These are phyloP conservation scores for Tubosaeta sp. DNA, from an alignment of 768 basidiomycete genomes.

Conservation along the genomic window DNA sequence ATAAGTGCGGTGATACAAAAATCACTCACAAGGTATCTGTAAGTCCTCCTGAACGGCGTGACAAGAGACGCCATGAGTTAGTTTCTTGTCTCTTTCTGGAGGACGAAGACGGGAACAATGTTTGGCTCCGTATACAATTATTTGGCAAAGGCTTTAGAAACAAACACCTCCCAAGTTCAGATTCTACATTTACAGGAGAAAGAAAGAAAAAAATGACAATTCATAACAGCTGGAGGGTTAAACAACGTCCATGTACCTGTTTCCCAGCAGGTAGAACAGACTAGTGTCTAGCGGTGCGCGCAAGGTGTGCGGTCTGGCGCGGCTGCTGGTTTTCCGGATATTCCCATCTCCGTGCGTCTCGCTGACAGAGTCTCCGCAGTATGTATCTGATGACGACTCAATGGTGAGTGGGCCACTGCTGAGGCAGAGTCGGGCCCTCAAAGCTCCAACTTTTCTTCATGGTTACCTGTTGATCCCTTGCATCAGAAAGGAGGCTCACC, in stretches of 20 bases:
- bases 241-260: too few species aligned
- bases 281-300: too few species aligned
- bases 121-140: conserved; percentile 19
- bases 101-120: conserved; percentile 14
- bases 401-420: not conserved
- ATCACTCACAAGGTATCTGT: conserved; percentile 27
- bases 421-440: not conserved
- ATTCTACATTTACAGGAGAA: too few species aligned
- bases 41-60: conserved; percentile 27
- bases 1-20: not conserved
- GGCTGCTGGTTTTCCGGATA: too few species aligned
- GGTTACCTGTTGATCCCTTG: too few species aligned
- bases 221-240: too few species aligned
- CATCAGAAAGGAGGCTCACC: conserved; percentile 7
- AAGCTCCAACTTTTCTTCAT: not conserved
- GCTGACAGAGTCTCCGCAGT: too few species aligned
- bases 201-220: too few species aligned
- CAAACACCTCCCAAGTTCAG: conserved; percentile 13
- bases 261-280: too few species aligned
- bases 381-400: not conserved
- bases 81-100: not conserved
- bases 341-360: too few species aligned
- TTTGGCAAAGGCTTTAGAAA: conserved; percentile 25
- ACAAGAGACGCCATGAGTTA: conserved; percentile 26
- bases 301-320: too few species aligned